A percentile compares a stretch with the other conserved stretches of the same genome.
Conservation (phyloP, 23 red algal genomes). For the Gracilaria vermiculophylla region DNA sequence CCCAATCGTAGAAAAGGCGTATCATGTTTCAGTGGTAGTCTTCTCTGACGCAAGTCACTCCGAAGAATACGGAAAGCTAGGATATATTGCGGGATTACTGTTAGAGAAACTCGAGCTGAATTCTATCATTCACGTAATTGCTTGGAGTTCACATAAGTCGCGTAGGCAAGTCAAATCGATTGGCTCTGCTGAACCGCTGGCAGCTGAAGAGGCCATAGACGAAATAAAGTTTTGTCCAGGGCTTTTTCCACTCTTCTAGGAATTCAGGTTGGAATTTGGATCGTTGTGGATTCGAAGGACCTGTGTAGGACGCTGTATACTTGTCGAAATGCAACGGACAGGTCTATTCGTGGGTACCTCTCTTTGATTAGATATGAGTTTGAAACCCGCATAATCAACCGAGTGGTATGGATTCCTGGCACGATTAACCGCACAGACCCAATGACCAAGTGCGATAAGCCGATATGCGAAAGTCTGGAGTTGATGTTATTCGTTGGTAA, state of each 20-base stretch:
- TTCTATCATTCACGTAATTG: background rate
- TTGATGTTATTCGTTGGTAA: too few species aligned
- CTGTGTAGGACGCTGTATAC: background rate
- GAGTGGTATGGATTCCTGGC: slow-evolving; percentile 25
- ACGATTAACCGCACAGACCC: background rate
- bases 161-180: background rate
- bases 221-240: background rate
- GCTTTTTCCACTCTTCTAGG: background rate
- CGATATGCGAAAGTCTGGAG: too few species aligned
- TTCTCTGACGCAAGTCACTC: slow-evolving; percentile 10
- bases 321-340: background rate
- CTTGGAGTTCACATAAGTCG: slow-evolving; percentile 23
- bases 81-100: slow-evolving; percentile 19
- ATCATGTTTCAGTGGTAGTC: background rate
- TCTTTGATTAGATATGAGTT: background rate
- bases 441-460: slow-evolving; percentile 11
- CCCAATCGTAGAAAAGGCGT: background rate
- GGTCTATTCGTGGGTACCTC: slow-evolving; percentile 3
- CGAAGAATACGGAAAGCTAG: slow-evolving; percentile 19
- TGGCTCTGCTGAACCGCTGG: slow-evolving; percentile 22
- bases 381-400: slow-evolving; percentile 21
- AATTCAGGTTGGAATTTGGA: slow-evolving; percentile 12
- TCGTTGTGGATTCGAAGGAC: slow-evolving; percentile 15
- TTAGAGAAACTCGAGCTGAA: background rate
- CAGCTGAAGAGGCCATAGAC: slow-evolving; percentile 4